Base-by-base conservation (phyloP, 73 alveolate species). In the Tetrahymena malaccensis region DNA sequence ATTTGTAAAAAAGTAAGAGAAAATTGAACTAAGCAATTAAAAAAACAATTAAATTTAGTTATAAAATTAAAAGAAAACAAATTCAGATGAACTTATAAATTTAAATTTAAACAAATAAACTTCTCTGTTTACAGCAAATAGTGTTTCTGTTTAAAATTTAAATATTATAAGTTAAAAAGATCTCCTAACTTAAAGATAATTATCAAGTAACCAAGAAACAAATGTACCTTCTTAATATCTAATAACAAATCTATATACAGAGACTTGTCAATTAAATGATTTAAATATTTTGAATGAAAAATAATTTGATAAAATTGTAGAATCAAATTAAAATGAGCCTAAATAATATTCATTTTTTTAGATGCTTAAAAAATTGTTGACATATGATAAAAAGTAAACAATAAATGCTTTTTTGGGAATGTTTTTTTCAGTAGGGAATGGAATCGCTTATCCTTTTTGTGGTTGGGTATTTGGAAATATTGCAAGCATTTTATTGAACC, bases 401-500 rank as follows among this genome's bases (percentile, higher is more conserved):
- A 19, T 43, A 19, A 34, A 85, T 56, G 93, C 93, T 11, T 43
- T 94, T 11, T 70, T 94, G 25, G 97, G 97, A 10, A 38, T 55
- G 11, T 85, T 95, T 8, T 95, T 95, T 35, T 95, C 97, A 25
- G 37, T 95, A 17, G 95, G 85, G 8, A 95, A 95, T 57, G 97
- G 97, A 16, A 84, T 89, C 16, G 96, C 96, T 35, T 95, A 93
- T 94, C 96, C 96, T 34, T 43, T 94, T 4, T 95, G 94, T 55
- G 94, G 96, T 19, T 93, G 70, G 35, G 93, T 89, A 55, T 57
- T 95, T 6, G 93, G 95, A 17, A 85, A 95, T 55, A 95, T 95
- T 35, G 43, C 94, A 11, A 89, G 94, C 84, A 93, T 89, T 43
- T 70, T 95, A 44, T 55, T 95, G 37, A 70, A 70, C 43, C 89